Conservation (phyloP, 1,139 yeast species). For the Taphrina deformans region DNA sequence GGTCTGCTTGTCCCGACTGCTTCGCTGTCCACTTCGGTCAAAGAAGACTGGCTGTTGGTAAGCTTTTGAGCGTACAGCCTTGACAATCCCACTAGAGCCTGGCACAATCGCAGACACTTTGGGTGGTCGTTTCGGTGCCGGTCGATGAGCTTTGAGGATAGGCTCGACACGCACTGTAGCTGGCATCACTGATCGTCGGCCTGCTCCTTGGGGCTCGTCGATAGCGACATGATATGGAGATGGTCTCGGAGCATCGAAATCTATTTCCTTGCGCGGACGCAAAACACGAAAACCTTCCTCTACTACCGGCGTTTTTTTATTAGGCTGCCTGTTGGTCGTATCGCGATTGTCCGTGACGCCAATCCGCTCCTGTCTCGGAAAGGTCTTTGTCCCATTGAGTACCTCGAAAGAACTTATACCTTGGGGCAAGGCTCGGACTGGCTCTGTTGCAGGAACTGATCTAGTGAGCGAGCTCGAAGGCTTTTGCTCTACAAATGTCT, state of each 20-base stretch:
- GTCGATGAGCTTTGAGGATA: conserved; percentile 21
- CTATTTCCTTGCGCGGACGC: conserved; percentile 55
- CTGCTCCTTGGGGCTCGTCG: neutral
- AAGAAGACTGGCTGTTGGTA: neutral
- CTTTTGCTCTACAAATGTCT: neutral
- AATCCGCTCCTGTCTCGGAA: neutral
- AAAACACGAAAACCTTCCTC: conserved; percentile 21
- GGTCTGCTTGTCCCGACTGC: too few species aligned
- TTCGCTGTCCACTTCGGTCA: neutral
- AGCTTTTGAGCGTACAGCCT: neutral
- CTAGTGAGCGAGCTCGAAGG: neutral
- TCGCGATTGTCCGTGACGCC: neutral
- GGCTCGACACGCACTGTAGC: neutral
- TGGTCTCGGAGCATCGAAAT: conserved; percentile 75
- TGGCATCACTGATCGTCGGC: neutral
- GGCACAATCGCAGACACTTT: neutral
- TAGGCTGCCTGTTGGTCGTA: neutral
- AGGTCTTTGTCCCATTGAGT: neutral
- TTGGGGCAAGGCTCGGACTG: neutral
- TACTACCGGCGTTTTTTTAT: neutral
- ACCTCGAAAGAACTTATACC: neutral
- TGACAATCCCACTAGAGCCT: neutral
- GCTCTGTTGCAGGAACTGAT: neutral
- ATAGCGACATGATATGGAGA: conserved; percentile 59
- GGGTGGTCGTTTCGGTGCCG: conserved; percentile 35